These are phyloP conservation scores for Rhynchosporium agropyri DNA, from an alignment of 2,329 filamentous ascomycete species.

Conservation along the genomic window DNA sequence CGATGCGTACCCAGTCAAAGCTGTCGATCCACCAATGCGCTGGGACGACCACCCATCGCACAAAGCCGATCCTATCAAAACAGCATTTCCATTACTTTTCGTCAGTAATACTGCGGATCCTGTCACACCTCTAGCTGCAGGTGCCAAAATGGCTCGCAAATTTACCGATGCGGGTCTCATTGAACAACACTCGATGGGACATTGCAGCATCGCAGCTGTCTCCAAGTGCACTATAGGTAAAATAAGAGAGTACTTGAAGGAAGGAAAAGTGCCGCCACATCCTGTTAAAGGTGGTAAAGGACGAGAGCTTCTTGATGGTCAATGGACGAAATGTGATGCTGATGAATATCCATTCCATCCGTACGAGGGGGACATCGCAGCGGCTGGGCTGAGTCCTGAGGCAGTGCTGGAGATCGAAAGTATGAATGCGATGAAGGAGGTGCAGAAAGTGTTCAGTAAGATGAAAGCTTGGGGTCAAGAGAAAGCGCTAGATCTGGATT, in stretches of 20 bases:
- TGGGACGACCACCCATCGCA: conserved; percentile 39
- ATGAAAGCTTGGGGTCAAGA: conserved; percentile 15
- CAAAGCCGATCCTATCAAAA: conserved; percentile 39
- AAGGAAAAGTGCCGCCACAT: conserved; percentile 34
- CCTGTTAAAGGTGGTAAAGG: conserved; percentile 26
- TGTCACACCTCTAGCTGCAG: conserved; percentile 43
- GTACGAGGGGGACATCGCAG: conserved; percentile 8
- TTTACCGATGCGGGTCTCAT: conserved; percentile 38
- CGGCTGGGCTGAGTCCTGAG: conserved; percentile 17
- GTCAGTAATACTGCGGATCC: conserved; percentile 46
- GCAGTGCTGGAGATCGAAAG: conserved; percentile 19
- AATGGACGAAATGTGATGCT: conserved; percentile 37
- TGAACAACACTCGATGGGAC: conserved; percentile 38
- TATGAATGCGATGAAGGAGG: conserved; percentile 24
- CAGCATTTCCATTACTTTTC: conserved; percentile 46
- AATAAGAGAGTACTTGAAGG: conserved; percentile 35
- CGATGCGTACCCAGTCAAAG: conserved; percentile 33
- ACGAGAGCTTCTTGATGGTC: conserved; percentile 26
- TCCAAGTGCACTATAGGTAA: conserved; percentile 36
- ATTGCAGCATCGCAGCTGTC: conserved; percentile 35
- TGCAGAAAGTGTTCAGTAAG: conserved; percentile 23
- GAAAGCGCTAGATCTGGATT: background rate
- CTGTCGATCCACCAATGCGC: conserved; percentile 36
- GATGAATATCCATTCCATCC: conserved; percentile 39
- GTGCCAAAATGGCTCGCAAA: conserved; percentile 39